Evolutionary conservation across 2,329 filamentous ascomycete genomes (phyloP).

Genomic region (Polychaeton citri): DNA sequence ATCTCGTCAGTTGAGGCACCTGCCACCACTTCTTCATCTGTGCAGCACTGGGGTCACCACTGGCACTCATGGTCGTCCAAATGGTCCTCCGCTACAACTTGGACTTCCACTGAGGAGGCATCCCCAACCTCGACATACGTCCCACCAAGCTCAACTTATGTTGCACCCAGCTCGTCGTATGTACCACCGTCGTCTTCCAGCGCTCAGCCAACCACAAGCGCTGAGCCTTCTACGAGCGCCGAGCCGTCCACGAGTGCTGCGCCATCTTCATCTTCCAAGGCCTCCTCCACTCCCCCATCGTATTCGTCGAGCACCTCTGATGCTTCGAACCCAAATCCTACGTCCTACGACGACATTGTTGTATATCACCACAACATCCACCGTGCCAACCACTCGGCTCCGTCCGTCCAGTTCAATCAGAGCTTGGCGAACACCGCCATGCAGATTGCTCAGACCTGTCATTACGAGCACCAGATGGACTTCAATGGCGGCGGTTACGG

Average conservation of each 20-base stretch:
- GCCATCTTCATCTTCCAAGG: slow-evolving; percentile 1
- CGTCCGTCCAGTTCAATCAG: slow-evolving; percentile 51
- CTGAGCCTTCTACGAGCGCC: background rate
- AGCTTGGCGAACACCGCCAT: slow-evolving; percentile 51
- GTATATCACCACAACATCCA: slow-evolving; percentile 74
- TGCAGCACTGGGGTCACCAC: slow-evolving; percentile 12
- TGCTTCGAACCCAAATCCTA: slow-evolving; percentile 5
- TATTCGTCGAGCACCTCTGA: background rate
- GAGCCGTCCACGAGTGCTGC: slow-evolving; percentile 3
- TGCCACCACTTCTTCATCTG: slow-evolving; percentile 4
- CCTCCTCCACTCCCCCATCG: slow-evolving; percentile 2
- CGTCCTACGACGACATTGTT: slow-evolving; percentile 26
- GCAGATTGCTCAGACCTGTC: slow-evolving; percentile 51
- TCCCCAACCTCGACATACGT: background rate
- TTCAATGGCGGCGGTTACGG: slow-evolving; percentile 56
- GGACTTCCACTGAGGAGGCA: slow-evolving; percentile 2
- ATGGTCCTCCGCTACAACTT: background rate
- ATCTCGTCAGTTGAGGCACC: slow-evolving; percentile 7
- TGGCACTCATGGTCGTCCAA: background rate
- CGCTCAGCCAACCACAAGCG: background rate
- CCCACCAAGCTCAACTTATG: background rate
- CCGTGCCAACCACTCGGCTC: slow-evolving; percentile 66
- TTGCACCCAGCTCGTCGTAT: slow-evolving; percentile 1
- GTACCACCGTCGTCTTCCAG: slow-evolving; percentile 3
- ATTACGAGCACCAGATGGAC: slow-evolving; percentile 65